Percentiles rank a stretch among this genome's conserved stretches.
Evolutionary conservation across 2,329 filamentous ascomycete genomes (phyloP).

Genomic region (Colletotrichum zoysiae): DNA sequence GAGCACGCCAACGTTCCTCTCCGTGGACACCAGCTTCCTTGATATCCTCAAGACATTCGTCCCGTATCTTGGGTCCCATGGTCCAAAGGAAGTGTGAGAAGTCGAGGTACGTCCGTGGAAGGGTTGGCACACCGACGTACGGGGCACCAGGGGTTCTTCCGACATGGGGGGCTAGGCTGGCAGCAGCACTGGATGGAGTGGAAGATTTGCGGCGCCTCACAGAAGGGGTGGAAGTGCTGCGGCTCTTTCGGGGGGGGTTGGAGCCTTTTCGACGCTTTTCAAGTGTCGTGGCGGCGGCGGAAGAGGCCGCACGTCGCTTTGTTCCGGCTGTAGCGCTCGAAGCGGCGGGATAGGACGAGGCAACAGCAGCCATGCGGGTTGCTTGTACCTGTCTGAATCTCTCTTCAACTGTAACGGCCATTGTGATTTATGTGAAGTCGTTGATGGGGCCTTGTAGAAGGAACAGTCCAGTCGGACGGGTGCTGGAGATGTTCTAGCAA

Average conservation of each 20-base stretch:
- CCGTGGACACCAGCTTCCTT: background rate
- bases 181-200: background rate
- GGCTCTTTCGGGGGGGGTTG: background rate
- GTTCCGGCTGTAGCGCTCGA: background rate
- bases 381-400: background rate
- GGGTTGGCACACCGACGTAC: background rate
- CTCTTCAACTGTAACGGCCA: constrained; percentile 3
- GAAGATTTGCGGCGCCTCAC: background rate
- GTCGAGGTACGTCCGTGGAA: background rate
- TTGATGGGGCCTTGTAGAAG: background rate
- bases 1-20: background rate
- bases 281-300: background rate
- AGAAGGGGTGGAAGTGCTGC: background rate
- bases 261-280: background rate
- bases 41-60: background rate
- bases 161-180: background rate
- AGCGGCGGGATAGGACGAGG: background rate
- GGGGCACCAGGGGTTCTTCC: background rate
- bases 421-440: background rate
- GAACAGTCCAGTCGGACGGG: background rate
- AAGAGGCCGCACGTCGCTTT: constrained; percentile 2
- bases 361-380: no score
- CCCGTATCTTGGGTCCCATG: background rate
- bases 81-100: constrained; percentile 6
- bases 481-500: no score